Evolutionary conservation across 148 eudicot genomes (phyloP).

Genomic region (Dianthus caryophyllus): DNA sequence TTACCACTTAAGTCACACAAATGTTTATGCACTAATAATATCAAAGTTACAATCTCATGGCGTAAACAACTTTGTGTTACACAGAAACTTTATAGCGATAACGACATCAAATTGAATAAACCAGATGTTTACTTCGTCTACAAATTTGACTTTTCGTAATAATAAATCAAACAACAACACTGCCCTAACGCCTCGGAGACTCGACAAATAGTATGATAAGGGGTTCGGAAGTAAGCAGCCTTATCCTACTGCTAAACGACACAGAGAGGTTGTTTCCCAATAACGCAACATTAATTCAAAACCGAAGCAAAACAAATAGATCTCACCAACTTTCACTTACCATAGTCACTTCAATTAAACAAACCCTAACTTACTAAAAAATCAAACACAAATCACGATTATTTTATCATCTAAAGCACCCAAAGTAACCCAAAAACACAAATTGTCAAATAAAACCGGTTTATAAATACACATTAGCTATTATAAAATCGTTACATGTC

Average conservation of each 20-base stretch:
- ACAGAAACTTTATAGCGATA: not conserved
- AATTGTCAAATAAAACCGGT: no score
- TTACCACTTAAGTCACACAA: not conserved
- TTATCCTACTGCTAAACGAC: no score
- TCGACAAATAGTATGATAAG: no score
- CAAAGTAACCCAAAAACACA: slow-evolving; percentile 2
- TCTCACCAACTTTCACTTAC: not conserved
- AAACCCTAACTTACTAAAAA: not conserved
- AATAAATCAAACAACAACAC: no score
- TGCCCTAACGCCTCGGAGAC: no score
- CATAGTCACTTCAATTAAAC: not conserved
- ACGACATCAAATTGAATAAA: not conserved
- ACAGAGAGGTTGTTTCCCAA: no score
- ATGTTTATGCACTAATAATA: not conserved
- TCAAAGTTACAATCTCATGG: not conserved
- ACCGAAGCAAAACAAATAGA: not conserved
- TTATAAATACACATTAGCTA: no score
- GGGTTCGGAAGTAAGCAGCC: no score
- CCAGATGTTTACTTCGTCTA: not conserved
- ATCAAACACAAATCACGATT: not conserved
- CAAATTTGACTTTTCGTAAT: not conserved
- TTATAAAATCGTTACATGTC: no score
- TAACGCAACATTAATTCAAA: not conserved
- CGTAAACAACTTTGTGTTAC: not conserved
- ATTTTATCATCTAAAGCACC: not conserved